Evolutionary conservation across 306 rosid species (phyloP), one percentile per base, ranked within the genome.

Genomic region (Comarum palustre): DNA sequence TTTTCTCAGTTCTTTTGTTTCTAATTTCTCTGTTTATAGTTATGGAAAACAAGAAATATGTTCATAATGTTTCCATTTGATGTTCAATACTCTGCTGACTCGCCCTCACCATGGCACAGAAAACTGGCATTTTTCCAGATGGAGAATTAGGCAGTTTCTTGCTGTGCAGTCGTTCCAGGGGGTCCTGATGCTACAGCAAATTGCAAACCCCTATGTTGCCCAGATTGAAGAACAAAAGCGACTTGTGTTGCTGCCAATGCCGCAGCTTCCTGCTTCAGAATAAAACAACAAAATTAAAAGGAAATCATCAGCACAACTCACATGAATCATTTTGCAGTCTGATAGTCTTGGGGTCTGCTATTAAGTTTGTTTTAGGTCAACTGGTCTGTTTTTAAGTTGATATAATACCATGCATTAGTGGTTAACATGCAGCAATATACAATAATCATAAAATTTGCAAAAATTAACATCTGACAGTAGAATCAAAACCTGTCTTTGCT

Each of bases 241-340:
- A 94, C 97, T 87, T 91, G 99, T n/a, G 97, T 87, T 7, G 97
- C 99, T n/a, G 97, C 97, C 79, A 94, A 80, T 45, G 96, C 96
- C 43, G 96, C 97, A n/a, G 97, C 97, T 78, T 94, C 99, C 96
- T 88, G 90, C 73, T 80, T 47, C 66, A 52, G 29, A 73, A 85
- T 55, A 82, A 71, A 19, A 73, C 27, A 11, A 61, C 5, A 13
- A 19, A 29, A 34, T 42, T 31, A 31, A 45, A 9, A 45, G 52
- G 11, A 31, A 42, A 50, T 36, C 45, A 32, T 48, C 25, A 32
- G 45, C 72, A 3, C 41, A 34, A 25, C 36, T 12, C 66, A 58
- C 54, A 66, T 14, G 46, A 8, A 24, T 50, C 65, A 39, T 19
- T 31, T 7, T 66, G 22, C 31, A 25, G 42, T 52, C 54, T 42